Conservation (phyloP, 2,329 filamentous ascomycete genomes). For the Paracamarosporium sp. region DNA sequence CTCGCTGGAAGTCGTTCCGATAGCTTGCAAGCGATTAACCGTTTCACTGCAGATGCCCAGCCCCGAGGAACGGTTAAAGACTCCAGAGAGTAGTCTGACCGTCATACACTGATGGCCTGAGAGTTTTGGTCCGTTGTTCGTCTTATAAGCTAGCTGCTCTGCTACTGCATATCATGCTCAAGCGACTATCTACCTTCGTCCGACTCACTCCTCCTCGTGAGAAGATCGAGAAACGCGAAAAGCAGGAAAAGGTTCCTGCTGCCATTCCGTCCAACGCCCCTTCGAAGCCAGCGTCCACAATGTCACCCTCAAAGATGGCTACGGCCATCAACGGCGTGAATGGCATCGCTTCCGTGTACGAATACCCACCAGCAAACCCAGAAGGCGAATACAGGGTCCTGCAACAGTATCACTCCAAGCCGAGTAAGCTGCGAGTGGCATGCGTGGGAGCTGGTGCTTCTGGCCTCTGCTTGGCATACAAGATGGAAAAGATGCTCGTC, state of each 20-base stretch:
- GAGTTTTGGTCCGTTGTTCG: conserved; percentile 2
- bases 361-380: conserved; percentile 37
- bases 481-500: conserved; percentile 41
- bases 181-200: conserved; percentile 6
- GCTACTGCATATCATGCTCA: conserved; percentile 7
- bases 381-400: conserved; percentile 40
- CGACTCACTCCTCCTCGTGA: neutral
- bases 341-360: conserved; percentile 32
- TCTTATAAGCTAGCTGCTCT: conserved; percentile 14
- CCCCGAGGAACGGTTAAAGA: conserved; percentile 38
- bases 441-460: conserved; percentile 39
- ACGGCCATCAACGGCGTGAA: conserved; percentile 33
- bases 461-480: conserved; percentile 40
- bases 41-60: neutral
- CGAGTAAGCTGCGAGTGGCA: conserved; percentile 36
- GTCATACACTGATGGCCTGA: conserved; percentile 26
- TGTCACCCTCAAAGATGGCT: conserved; percentile 41
- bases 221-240: neutral
- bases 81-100: conserved; percentile 24
- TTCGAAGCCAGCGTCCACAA: conserved; percentile 9
- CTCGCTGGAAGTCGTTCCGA: conserved; percentile 18
- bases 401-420: conserved; percentile 43
- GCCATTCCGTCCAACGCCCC: neutral
- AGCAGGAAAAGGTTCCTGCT: neutral
- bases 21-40: conserved; percentile 1